A percentile compares a stretch with the other conserved stretches of the same genome.
These are phyloP conservation scores for Magnusiomyces ingens DNA, from an alignment of 1,139 yeast genomes.

Conservation along the genomic window DNA sequence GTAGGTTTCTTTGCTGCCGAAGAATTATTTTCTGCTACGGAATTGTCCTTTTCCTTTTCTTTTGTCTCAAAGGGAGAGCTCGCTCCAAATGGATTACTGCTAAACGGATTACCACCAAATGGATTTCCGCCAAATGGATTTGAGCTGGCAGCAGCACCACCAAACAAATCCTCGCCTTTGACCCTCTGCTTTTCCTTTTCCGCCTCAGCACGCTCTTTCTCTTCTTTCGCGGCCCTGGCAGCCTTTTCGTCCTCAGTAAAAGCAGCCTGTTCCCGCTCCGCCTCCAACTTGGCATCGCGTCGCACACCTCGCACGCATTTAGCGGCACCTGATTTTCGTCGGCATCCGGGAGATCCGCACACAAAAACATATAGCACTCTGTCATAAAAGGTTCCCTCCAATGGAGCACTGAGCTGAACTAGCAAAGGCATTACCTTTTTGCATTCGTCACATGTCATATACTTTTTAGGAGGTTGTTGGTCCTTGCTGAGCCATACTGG, in stretches of 20 bases:
- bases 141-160: neutral
- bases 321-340: conserved; percentile 39
- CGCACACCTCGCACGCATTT: conserved; percentile 34
- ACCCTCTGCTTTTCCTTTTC: conserved; percentile 3
- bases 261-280: conserved; percentile 33
- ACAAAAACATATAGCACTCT: conserved; percentile 74
- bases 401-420: conserved; percentile 72
- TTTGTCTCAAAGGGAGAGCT: neutral
- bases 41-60: neutral
- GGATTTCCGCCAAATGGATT: neutral
- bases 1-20: neutral
- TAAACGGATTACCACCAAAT: neutral
- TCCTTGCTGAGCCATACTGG: conserved; percentile 42
- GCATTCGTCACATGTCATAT: conserved; percentile 62
- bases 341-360: conserved; percentile 55
- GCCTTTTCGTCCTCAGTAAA: conserved; percentile 26
- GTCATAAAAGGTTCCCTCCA: conserved; percentile 62
- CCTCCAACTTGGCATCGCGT: conserved; percentile 34
- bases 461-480: conserved; percentile 48
- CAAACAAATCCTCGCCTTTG: neutral
- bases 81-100: neutral
- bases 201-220: neutral
- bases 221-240: conserved; percentile 7
- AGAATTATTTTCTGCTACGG: neutral
- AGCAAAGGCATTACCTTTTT: conserved; percentile 54